phyloP scores from a whole-genome alignment of 106 monocot species.

The Allium fistulosum region DNA sequence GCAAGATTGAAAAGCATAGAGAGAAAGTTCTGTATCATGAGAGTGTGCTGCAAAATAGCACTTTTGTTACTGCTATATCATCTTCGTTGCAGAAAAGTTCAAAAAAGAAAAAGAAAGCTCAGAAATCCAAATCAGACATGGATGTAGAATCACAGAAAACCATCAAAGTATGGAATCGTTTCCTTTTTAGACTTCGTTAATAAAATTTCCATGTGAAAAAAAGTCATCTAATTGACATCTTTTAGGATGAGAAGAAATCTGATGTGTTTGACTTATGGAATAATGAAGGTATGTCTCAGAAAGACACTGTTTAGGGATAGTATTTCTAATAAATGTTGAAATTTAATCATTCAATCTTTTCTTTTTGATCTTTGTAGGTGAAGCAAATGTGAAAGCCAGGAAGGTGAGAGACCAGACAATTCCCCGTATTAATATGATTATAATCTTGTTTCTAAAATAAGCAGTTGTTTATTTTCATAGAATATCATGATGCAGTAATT shows the following conservation, averaged over 20 bases:
- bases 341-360: constrained; percentile 1
- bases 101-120: constrained; percentile 36
- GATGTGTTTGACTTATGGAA: constrained; percentile 53
- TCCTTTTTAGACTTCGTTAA: too few relatives aligned
- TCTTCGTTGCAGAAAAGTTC: constrained; percentile 48
- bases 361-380: constrained; percentile 35
- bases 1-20: constrained; percentile 72
- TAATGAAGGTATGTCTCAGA: constrained; percentile 32
- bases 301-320: background rate
- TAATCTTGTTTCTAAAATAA: background rate
- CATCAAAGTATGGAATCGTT: constrained; percentile 27
- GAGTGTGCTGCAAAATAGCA: constrained; percentile 50
- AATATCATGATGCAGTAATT: background rate
- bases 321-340: background rate
- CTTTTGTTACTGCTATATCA: constrained; percentile 57
- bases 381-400: constrained; percentile 18
- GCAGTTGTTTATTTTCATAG: background rate
- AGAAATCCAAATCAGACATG: too few relatives aligned
- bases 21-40: constrained; percentile 72
- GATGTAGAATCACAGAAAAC: constrained; percentile 4
- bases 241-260: constrained; percentile 34
- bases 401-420: constrained; percentile 20
- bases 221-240: constrained; percentile 5
- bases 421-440: background rate
- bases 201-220: background rate